These are phyloP conservation scores for Cytospora paraplurivora DNA, from an alignment of 2,329 filamentous ascomycete species.

Conservation along the genomic window DNA sequence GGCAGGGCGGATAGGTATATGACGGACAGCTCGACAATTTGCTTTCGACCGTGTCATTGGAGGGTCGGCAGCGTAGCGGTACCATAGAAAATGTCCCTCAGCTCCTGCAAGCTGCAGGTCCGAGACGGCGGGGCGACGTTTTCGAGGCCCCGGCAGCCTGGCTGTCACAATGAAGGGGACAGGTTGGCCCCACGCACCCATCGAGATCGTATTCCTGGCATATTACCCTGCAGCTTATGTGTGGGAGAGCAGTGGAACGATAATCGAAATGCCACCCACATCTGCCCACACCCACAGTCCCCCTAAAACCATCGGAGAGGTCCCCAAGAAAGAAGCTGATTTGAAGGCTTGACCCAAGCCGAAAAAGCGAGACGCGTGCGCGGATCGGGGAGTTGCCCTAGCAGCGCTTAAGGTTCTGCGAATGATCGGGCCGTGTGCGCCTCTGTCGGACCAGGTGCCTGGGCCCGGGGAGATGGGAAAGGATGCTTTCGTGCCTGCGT, in stretches of 20 bases:
- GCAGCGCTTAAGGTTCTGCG: constrained; percentile 8
- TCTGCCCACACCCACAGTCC: neutral
- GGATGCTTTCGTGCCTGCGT: neutral
- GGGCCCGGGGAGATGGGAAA: neutral
- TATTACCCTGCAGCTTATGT: neutral
- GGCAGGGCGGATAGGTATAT: too few species aligned
- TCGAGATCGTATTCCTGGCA: constrained; percentile 1
- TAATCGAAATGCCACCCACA: neutral
- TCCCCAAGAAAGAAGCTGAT: constrained; percentile 1
- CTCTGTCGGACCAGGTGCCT: neutral
- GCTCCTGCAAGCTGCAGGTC: neutral
- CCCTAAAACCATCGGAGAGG: neutral
- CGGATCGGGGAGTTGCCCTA: neutral
- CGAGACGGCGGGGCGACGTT: constrained; percentile 1
- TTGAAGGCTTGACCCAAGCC: neutral
- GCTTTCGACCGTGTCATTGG: too few species aligned
- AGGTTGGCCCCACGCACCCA: neutral
- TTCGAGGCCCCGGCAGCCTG: neutral
- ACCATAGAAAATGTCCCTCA: neutral
- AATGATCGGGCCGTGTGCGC: neutral
- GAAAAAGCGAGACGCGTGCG: neutral
- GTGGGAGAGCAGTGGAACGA: neutral
- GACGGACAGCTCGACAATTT: too few species aligned
- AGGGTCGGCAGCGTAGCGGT: neutral
- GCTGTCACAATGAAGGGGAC: neutral